Evolutionary conservation across 768 basidiomycete genomes (phyloP).

Genomic region (Lyophyllum atratum): DNA sequence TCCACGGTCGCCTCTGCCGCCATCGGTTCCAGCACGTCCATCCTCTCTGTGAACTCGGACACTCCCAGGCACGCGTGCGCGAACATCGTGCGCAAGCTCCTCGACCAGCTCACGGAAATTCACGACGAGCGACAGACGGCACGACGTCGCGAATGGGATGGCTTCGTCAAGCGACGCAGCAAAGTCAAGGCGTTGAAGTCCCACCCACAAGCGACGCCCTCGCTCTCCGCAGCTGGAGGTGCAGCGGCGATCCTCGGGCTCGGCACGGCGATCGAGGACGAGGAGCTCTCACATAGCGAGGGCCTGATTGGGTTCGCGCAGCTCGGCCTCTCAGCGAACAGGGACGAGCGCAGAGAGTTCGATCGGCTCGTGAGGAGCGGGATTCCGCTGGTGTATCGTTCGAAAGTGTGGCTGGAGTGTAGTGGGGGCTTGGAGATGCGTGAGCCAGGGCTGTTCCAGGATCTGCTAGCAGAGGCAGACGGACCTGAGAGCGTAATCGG

Average conservation of each 20-base stretch:
- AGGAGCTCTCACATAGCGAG: constrained; percentile 79
- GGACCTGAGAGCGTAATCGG: constrained; percentile 49
- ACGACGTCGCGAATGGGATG: constrained; percentile 84
- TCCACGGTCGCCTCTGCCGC: constrained; percentile 33
- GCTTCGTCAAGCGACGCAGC: constrained; percentile 73
- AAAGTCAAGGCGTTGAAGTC: constrained; percentile 42
- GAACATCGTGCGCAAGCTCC: constrained; percentile 70
- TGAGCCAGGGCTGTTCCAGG: constrained; percentile 89
- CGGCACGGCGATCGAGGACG: constrained; percentile 62
- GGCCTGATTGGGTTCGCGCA: constrained; percentile 91
- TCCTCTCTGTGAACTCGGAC: constrained; percentile 60
- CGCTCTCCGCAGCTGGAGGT: constrained; percentile 34
- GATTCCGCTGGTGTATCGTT: constrained; percentile 85
- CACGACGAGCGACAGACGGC: constrained; percentile 78
- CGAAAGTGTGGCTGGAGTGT: constrained; percentile 92
- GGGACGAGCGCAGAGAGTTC: constrained; percentile 80
- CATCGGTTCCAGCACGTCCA: constrained; percentile 42
- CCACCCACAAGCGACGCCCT: constrained; percentile 23
- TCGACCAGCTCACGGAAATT: constrained; percentile 75
- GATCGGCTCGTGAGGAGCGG: constrained; percentile 80
- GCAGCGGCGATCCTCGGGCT: constrained; percentile 72
- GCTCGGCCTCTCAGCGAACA: constrained; percentile 75
- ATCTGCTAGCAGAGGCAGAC: constrained; percentile 63
- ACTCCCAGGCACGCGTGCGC: constrained; percentile 78
- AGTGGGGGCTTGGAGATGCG: constrained; percentile 90